Percentiles rank a stretch among this genome's conserved stretches.
Evolutionary conservation across 306 rosid species (phyloP).

Genomic region (Elaeagnus macrophylla): DNA sequence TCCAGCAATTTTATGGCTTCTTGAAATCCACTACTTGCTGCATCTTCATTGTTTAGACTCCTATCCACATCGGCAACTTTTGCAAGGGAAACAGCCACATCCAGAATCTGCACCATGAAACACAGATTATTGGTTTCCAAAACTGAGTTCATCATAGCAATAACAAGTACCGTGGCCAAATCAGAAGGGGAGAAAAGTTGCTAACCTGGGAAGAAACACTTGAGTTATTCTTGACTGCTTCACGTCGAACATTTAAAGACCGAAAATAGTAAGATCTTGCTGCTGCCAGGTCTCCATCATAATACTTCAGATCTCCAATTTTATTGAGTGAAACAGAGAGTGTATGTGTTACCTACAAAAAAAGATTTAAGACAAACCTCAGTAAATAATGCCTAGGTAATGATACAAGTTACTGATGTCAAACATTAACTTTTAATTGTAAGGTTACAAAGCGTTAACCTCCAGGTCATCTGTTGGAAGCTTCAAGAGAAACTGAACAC

Average conservation of each 20-base stretch:
- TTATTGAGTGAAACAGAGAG: slow-evolving; percentile 94
- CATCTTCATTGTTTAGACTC: slow-evolving; percentile 53
- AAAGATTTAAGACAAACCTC: slow-evolving; percentile 3
- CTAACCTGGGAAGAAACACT: slow-evolving; percentile 66
- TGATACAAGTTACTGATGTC: neutral
- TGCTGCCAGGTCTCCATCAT: slow-evolving; percentile 73
- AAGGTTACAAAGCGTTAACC: slow-evolving; percentile 40
- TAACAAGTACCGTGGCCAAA: neutral
- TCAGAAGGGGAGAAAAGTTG: slow-evolving; percentile 5
- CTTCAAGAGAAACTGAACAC: slow-evolving; percentile 77
- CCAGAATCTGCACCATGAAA: slow-evolving; percentile 41
- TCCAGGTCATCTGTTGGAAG: slow-evolving; percentile 66
- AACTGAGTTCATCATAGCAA: too few relatives aligned
- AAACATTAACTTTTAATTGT: slow-evolving; percentile 2
- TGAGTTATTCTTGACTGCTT: slow-evolving; percentile 47
- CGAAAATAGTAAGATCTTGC: slow-evolving; percentile 67
- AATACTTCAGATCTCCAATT: slow-evolving; percentile 18
- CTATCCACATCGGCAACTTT: slow-evolving; percentile 83
- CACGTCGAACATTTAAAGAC: slow-evolving; percentile 81
- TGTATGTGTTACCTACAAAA: slow-evolving; percentile 64
- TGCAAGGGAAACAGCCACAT: slow-evolving; percentile 77
- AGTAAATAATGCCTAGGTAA: neutral
- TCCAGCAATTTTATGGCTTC: slow-evolving; percentile 77
- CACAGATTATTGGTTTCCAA: neutral
- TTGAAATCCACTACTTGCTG: slow-evolving; percentile 53